Conservation (phyloP, 1,284 basidiomycete species). For the Cryptococcus sp. region DNA sequence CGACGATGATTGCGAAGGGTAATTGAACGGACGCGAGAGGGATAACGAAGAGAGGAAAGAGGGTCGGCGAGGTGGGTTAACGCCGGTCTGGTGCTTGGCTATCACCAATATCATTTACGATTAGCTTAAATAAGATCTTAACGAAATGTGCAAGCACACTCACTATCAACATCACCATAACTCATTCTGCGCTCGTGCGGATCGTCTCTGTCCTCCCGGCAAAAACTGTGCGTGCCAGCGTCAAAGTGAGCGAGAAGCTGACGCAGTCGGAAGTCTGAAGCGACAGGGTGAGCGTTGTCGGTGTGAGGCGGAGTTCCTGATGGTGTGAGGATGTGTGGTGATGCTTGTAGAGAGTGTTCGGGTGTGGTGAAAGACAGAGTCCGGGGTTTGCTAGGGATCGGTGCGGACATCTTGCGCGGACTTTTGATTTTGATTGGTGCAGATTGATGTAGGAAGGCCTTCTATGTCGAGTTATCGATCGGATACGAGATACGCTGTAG, state of each 20-base stretch:
- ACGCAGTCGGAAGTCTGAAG: conserved; percentile 25
- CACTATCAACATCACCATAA: conserved; percentile 5
- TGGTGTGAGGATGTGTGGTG: neutral
- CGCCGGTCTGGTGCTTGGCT: no score
- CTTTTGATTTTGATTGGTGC: no score
- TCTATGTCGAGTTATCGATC: no score
- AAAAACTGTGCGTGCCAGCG: conserved; percentile 35
- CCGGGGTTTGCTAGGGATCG: neutral
- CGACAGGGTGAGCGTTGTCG: neutral
- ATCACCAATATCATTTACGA: no score
- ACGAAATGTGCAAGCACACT: no score
- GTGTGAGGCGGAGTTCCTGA: neutral
- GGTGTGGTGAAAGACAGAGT: neutral
- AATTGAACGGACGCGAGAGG: conserved; percentile 13
- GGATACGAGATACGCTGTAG: no score
- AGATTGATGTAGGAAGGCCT: no score
- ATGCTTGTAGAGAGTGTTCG: neutral
- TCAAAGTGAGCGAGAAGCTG: conserved; percentile 33
- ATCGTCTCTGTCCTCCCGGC: conserved; percentile 26
- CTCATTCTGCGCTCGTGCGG: conserved; percentile 17
- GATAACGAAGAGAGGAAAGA: conserved; percentile 23
- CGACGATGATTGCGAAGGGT: conserved; percentile 2
- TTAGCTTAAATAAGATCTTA: no score
- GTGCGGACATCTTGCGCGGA: no score
- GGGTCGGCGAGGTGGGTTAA: conserved; percentile 9